Percentiles rank a stretch among this genome's conserved stretches.
phyloP scores from a whole-genome alignment of 1,284 basidiomycete genomes.

The Cutaneotrichosporon mucoides region DNA sequence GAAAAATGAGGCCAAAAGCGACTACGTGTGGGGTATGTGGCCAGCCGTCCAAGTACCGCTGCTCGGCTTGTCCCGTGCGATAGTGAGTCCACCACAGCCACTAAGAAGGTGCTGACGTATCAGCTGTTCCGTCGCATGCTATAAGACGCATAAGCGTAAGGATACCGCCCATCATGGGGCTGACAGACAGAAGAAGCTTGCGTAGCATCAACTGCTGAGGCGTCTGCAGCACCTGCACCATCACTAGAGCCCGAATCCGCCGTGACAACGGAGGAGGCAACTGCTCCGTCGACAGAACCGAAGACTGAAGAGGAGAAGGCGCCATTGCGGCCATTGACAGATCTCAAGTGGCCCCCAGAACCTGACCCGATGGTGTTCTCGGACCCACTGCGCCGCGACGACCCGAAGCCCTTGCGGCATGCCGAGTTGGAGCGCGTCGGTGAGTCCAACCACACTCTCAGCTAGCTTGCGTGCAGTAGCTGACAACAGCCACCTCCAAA shows the following conservation, averaged over 20 bases:
- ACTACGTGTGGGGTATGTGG: slow-evolving; percentile 36
- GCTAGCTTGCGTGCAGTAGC: not conserved
- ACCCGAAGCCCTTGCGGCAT: slow-evolving; percentile 44
- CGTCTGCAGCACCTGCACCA: slow-evolving; percentile 7
- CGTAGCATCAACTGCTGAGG: not conserved
- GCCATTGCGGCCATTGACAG: slow-evolving; percentile 27
- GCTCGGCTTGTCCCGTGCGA: slow-evolving; percentile 39
- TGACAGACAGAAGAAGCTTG: slow-evolving; percentile 8
- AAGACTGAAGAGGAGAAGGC: not conserved
- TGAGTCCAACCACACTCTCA: slow-evolving; percentile 15
- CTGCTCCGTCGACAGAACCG: too few relatives aligned
- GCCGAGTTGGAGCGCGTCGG: slow-evolving; percentile 45
- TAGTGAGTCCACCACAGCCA: slow-evolving; percentile 30
- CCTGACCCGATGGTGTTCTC: slow-evolving; percentile 40
- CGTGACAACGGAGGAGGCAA: too few relatives aligned
- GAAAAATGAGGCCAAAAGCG: slow-evolving; percentile 11
- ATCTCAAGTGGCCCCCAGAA: slow-evolving; percentile 44
- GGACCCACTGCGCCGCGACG: slow-evolving; percentile 43
- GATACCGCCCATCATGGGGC: not conserved
- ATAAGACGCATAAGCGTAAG: slow-evolving; percentile 46
- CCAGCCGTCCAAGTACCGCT: slow-evolving; percentile 41
- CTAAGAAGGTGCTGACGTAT: not conserved
- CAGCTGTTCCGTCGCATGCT: slow-evolving; percentile 49
- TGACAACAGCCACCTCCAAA: slow-evolving; percentile 34
- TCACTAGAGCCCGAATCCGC: not conserved